A percentile compares a stretch with the other conserved stretches of the same genome.
Conservation (phyloP, 2,329 filamentous ascomycete species). For the Pseudogymnoascus sp. region DNA sequence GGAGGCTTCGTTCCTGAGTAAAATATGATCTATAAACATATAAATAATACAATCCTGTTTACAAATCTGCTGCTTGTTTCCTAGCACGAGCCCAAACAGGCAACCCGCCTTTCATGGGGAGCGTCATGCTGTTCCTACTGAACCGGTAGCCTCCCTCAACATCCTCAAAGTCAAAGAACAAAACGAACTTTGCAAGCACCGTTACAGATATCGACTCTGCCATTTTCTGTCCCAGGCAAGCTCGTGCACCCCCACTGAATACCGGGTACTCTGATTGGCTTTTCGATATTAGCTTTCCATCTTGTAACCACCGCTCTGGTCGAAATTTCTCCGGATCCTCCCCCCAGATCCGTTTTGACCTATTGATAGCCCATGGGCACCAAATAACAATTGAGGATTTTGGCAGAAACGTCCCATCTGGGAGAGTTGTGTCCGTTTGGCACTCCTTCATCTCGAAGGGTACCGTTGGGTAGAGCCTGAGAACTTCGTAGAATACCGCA, state of each 20-base stretch:
- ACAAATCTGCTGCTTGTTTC: background rate
- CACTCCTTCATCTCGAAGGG: conserved; percentile 59
- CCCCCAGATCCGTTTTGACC: conserved; percentile 49
- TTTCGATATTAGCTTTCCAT: conserved; percentile 35
- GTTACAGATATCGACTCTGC: conserved; percentile 52
- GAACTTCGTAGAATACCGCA: conserved; percentile 53
- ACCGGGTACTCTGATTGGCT: conserved; percentile 51
- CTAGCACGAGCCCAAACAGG: conserved; percentile 27
- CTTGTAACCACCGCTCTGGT: conserved; percentile 48
- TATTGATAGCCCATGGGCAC: conserved; percentile 57
- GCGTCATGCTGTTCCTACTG: conserved; percentile 52
- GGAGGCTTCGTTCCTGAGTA: conserved; percentile 8
- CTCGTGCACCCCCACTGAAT: conserved; percentile 55
- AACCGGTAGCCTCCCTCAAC: conserved; percentile 36
- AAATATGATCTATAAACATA: background rate
- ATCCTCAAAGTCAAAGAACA: conserved; percentile 42
- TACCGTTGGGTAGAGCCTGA: conserved; percentile 55
- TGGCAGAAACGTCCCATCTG: conserved; percentile 53
- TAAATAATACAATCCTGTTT: background rate
- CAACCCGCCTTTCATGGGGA: conserved; percentile 56
- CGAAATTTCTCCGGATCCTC: conserved; percentile 45
- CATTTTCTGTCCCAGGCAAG: conserved; percentile 57
- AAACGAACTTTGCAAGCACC: conserved; percentile 42
- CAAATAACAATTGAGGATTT: conserved; percentile 48
- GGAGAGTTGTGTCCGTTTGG: conserved; percentile 42